Percentiles rank a stretch among this genome's conserved stretches.
Conservation (phyloP, 306 rosid genomes). For the Glycine latifolia region DNA sequence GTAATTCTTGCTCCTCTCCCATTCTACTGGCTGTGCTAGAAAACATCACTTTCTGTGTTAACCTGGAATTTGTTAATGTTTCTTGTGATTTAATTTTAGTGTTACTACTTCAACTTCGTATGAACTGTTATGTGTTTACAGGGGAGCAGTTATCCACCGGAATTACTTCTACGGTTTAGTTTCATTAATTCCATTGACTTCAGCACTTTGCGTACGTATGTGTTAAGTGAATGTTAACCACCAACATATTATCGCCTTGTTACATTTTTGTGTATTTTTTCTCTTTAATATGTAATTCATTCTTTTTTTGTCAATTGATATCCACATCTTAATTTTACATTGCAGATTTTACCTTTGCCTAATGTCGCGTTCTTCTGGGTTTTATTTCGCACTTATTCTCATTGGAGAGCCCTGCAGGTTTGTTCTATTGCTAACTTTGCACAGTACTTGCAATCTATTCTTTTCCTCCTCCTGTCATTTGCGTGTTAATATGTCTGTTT, state of each 20-base stretch:
- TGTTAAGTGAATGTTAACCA: constrained; percentile 42
- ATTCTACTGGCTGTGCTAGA: not conserved
- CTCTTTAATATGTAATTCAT: constrained; percentile 1
- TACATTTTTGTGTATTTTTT: constrained; percentile 14
- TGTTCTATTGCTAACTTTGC: constrained; percentile 10
- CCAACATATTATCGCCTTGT: not conserved
- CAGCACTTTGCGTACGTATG: constrained; percentile 78
- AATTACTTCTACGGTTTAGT: constrained; percentile 80
- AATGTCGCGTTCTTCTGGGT: constrained; percentile 91
- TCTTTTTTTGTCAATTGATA: constrained; percentile 25
- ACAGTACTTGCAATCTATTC: too few species aligned
- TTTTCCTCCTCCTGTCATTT: too few species aligned
- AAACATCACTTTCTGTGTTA: not conserved
- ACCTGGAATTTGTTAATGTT: not conserved
- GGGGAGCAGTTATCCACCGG: constrained; percentile 83
- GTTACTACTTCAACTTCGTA: not conserved
- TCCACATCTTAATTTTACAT: constrained; percentile 44
- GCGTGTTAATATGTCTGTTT: too few species aligned
- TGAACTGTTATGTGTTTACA: constrained; percentile 53
- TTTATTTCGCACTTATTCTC: constrained; percentile 85
- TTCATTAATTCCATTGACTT: constrained; percentile 75
- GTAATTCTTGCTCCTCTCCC: constrained; percentile 47
- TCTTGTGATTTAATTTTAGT: constrained; percentile 28
- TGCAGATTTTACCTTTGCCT: constrained; percentile 91
- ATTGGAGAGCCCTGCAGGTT: constrained; percentile 97